phyloP scores from a whole-genome alignment of 768 basidiomycete species.

The Pleurotus platypus region DNA sequence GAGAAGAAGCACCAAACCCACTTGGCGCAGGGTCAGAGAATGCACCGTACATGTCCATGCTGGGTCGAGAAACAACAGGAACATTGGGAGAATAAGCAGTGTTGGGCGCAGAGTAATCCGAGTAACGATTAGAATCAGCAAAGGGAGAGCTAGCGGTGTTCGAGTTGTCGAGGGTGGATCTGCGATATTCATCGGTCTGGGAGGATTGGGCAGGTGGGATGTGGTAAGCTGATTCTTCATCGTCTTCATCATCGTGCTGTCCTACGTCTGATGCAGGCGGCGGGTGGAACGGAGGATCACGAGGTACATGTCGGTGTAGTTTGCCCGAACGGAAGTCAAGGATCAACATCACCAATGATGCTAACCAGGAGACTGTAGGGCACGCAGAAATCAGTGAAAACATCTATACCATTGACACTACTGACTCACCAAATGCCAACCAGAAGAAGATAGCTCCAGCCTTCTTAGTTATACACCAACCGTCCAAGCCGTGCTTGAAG shows the following conservation, averaged over 20 bases:
- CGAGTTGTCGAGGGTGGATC: constrained; percentile 24
- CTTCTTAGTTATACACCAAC: constrained; percentile 93
- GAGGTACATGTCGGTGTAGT: constrained; percentile 41
- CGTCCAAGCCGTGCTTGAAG: constrained; percentile 64
- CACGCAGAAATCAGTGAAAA: neutral
- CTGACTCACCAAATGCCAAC: constrained; percentile 66
- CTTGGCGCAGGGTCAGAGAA: constrained; percentile 85
- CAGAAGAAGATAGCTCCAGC: constrained; percentile 89
- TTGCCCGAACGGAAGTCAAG: constrained; percentile 76
- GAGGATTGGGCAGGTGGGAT: constrained; percentile 38
- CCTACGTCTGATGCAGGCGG: constrained; percentile 41
- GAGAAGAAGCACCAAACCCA: constrained; percentile 53
- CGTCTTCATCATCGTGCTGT: constrained; percentile 52
- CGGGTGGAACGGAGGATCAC: constrained; percentile 81
- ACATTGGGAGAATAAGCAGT: constrained; percentile 21
- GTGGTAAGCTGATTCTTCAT: constrained; percentile 48
- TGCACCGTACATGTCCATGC: constrained; percentile 87
- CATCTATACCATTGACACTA: neutral
- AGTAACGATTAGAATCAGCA: constrained; percentile 50
- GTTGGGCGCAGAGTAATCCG: constrained; percentile 27
- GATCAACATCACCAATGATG: constrained; percentile 61
- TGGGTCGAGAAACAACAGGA: constrained; percentile 46
- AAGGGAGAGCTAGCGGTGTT: constrained; percentile 42
- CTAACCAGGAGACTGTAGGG: constrained; percentile 67
- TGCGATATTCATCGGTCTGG: constrained; percentile 11